A percentile compares a stretch with the other conserved stretches of the same genome.
Conservation (phyloP, 2,329 filamentous ascomycete species). For the Pestalotiopsis sp. region DNA sequence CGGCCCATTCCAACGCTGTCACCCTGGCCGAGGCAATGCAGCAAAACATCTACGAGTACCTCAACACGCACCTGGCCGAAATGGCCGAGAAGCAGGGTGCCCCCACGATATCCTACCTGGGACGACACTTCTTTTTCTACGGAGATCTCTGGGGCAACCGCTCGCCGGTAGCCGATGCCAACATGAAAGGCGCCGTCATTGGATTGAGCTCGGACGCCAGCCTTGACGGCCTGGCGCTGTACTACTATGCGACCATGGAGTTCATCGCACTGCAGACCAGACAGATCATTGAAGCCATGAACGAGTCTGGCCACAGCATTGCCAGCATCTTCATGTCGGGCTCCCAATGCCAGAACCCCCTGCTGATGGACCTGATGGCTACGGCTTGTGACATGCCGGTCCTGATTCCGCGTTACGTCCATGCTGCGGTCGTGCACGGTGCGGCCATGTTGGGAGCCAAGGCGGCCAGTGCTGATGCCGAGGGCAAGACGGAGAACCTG, state of each 20-base stretch:
- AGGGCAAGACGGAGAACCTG: slow-evolving; percentile 80
- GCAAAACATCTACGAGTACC: slow-evolving; percentile 91
- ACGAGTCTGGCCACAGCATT: slow-evolving; percentile 83
- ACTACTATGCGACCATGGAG: slow-evolving; percentile 96
- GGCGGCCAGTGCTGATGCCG: slow-evolving; percentile 80
- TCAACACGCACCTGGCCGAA: slow-evolving; percentile 84
- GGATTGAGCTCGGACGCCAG: slow-evolving; percentile 86
- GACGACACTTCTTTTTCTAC: slow-evolving; percentile 97
- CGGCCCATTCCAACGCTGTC: slow-evolving; percentile 80
- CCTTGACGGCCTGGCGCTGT: slow-evolving; percentile 82
- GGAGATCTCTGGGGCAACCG: slow-evolving; percentile 97
- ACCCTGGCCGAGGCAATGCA: slow-evolving; percentile 81
- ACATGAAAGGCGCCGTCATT: slow-evolving; percentile 89
- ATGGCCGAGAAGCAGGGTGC: slow-evolving; percentile 66
- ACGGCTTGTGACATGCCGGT: slow-evolving; percentile 92
- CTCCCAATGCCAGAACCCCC: slow-evolving; percentile 92
- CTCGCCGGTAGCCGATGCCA: slow-evolving; percentile 87
- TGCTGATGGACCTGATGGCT: slow-evolving; percentile 89
- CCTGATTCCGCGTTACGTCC: slow-evolving; percentile 88
- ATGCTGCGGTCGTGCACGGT: slow-evolving; percentile 95
- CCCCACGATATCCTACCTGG: slow-evolving; percentile 82
- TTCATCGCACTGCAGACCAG: slow-evolving; percentile 97
- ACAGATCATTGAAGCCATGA: slow-evolving; percentile 95
- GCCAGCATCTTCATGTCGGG: slow-evolving; percentile 98
- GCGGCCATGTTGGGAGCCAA: slow-evolving; percentile 98